phyloP scores from a whole-genome alignment of 495 filamentous ascomycete genomes.

The Cryomyces minteri region DNA sequence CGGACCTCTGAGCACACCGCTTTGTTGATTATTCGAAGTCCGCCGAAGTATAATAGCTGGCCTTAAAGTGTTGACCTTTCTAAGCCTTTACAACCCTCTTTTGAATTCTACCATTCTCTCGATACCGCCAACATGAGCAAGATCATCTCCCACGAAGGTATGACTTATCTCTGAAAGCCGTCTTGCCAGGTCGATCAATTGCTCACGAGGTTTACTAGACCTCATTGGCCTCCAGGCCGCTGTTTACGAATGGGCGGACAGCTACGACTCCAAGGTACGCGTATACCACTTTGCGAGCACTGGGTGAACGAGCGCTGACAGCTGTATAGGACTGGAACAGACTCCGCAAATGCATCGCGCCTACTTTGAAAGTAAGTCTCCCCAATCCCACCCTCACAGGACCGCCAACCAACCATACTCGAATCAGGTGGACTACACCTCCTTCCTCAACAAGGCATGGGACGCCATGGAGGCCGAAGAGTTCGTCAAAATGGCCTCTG shows the following conservation, averaged over 20 bases:
- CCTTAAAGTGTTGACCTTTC: too few species aligned
- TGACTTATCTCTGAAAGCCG: background rate
- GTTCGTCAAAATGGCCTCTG: conserved; percentile 50
- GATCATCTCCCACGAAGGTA: background rate
- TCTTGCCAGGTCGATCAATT: background rate
- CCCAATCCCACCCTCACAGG: conserved; percentile 1
- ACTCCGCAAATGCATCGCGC: conserved; percentile 51
- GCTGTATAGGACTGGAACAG: conserved; percentile 49
- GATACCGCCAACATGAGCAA: background rate
- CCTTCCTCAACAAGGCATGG: conserved; percentile 53
- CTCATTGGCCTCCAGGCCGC: conserved; percentile 24
- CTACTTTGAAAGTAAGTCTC: conserved; percentile 36
- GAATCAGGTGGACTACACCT: conserved; percentile 47
- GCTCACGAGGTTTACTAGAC: conserved; percentile 7
- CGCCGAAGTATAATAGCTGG: too few species aligned
- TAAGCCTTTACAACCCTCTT: too few species aligned
- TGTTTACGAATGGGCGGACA: conserved; percentile 62
- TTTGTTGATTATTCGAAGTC: too few species aligned
- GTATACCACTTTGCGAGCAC: background rate
- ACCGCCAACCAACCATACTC: conserved; percentile 1
- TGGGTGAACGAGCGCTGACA: background rate
- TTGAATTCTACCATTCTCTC: too few species aligned
- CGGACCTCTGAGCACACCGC: too few species aligned
- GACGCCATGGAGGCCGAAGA: conserved; percentile 54
- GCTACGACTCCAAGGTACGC: conserved; percentile 49